Conservation (phyloP, 2,329 filamentous ascomycete species). For the Trichoderma sp. region DNA sequence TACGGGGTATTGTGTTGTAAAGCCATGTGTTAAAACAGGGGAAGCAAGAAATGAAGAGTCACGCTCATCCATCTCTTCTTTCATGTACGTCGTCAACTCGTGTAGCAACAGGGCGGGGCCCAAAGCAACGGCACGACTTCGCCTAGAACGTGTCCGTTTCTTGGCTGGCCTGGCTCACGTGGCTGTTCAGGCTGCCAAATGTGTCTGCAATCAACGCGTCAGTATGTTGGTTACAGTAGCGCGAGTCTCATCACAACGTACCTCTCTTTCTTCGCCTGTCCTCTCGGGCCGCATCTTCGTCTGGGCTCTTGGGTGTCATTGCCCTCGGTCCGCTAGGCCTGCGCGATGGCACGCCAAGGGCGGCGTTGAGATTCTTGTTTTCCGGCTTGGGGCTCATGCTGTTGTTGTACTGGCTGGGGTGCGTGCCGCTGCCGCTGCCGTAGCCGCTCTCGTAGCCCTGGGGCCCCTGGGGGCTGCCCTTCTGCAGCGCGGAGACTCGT, state of each 20-base stretch:
- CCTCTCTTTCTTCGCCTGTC: slow-evolving; percentile 61
- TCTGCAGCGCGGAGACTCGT: slow-evolving; percentile 55
- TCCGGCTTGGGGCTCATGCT: slow-evolving; percentile 59
- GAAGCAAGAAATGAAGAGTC: not conserved
- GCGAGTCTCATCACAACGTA: slow-evolving; percentile 41
- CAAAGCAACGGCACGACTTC: slow-evolving; percentile 20
- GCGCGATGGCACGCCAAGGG: slow-evolving; percentile 54
- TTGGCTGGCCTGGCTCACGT: slow-evolving; percentile 35
- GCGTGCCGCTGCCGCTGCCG: slow-evolving; percentile 51
- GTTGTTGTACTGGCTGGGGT: slow-evolving; percentile 55
- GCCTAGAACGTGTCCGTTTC: slow-evolving; percentile 44
- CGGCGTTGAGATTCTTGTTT: slow-evolving; percentile 60
- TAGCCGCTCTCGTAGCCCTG: slow-evolving; percentile 59
- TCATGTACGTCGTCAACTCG: not conserved
- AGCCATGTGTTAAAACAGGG: no score
- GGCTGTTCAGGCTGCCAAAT: slow-evolving; percentile 43
- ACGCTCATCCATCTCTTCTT: slow-evolving; percentile 8
- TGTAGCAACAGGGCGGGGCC: slow-evolving; percentile 5
- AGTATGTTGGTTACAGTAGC: not conserved
- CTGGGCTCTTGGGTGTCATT: slow-evolving; percentile 60
- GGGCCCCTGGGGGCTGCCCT: slow-evolving; percentile 59
- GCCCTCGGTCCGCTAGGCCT: slow-evolving; percentile 61
- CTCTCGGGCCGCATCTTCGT: slow-evolving; percentile 50
- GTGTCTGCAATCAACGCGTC: slow-evolving; percentile 36
- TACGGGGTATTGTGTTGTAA: no score